Conservation (phyloP, 257 asterid species). For the Ilex asprella region DNA sequence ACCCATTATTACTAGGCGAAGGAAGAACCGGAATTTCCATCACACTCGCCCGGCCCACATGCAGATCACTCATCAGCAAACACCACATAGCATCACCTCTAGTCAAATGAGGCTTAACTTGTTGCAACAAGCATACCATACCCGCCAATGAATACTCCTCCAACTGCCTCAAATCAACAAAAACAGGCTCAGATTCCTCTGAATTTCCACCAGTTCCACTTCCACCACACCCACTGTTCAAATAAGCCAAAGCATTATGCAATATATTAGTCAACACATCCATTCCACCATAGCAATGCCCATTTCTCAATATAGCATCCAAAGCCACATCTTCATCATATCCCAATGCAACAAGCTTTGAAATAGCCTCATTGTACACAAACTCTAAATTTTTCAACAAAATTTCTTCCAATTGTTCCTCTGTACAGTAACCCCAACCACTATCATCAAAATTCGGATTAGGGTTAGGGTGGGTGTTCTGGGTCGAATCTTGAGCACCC, state of each 20-base stretch:
- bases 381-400: slow-evolving; percentile 56
- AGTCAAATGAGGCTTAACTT: slow-evolving; percentile 74
- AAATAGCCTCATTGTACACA: slow-evolving; percentile 54
- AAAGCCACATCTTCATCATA: slow-evolving; percentile 64
- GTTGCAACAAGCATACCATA: slow-evolving; percentile 85
- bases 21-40: slow-evolving; percentile 74
- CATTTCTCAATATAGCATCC: slow-evolving; percentile 68
- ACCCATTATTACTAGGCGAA: slow-evolving; percentile 29
- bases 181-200: slow-evolving; percentile 40
- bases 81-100: slow-evolving; percentile 99
- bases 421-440: slow-evolving; percentile 65
- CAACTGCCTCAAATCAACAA: slow-evolving; percentile 65
- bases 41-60: slow-evolving; percentile 79
- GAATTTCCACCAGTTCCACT: slow-evolving; percentile 18
- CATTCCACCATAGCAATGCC: slow-evolving; percentile 76
- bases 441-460: slow-evolving; percentile 37
- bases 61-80: slow-evolving; percentile 85
- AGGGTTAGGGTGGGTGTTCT: slow-evolving; percentile 13
- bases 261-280: slow-evolving; percentile 74
- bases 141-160: slow-evolving; percentile 81
- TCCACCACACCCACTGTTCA: slow-evolving; percentile 31
- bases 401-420: slow-evolving; percentile 67
- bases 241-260: slow-evolving; percentile 67
- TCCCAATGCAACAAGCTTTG: slow-evolving; percentile 55
- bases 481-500: slow-evolving; percentile 22